These are phyloP conservation scores for Venturia effusa DNA, from an alignment of 2,329 filamentous ascomycete genomes.

Conservation along the genomic window DNA sequence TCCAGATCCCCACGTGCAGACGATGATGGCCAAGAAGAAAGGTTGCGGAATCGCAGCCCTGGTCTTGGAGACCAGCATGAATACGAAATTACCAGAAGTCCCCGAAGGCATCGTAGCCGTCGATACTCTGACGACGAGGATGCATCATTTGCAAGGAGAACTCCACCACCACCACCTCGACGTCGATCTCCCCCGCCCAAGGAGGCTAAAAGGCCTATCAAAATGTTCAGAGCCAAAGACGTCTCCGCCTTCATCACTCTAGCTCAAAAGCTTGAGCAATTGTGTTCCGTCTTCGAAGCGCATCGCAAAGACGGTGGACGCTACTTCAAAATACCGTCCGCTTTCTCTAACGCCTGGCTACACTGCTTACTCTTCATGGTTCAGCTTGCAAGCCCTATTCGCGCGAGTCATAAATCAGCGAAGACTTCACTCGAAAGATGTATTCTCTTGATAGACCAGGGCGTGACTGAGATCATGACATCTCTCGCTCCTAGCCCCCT, in stretches of 20 bases:
- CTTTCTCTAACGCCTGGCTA: constrained; percentile 2
- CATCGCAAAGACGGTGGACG: background rate
- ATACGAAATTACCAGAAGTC: background rate
- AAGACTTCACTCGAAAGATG: background rate
- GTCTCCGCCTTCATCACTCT: background rate
- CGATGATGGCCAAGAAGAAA: background rate
- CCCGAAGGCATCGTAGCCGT: background rate
- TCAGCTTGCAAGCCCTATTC: background rate
- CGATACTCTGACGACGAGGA: background rate
- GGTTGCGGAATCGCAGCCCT: background rate
- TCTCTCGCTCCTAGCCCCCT: background rate
- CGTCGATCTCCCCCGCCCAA: background rate
- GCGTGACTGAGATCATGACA: background rate
- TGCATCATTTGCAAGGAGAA: background rate
- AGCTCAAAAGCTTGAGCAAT: background rate
- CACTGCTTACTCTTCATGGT: background rate
- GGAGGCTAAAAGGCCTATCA: background rate
- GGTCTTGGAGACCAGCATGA: background rate
- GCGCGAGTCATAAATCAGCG: background rate
- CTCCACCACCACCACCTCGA: background rate
- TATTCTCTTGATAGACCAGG: background rate
- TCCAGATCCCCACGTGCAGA: background rate
- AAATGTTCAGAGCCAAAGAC: background rate
- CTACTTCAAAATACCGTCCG: background rate
- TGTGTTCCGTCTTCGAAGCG: background rate